A percentile compares a stretch with the other conserved stretches of the same genome.
Conservation (phyloP, 192 early-diverging fungal genomes). For the Chytriomyces confervae region DNA sequence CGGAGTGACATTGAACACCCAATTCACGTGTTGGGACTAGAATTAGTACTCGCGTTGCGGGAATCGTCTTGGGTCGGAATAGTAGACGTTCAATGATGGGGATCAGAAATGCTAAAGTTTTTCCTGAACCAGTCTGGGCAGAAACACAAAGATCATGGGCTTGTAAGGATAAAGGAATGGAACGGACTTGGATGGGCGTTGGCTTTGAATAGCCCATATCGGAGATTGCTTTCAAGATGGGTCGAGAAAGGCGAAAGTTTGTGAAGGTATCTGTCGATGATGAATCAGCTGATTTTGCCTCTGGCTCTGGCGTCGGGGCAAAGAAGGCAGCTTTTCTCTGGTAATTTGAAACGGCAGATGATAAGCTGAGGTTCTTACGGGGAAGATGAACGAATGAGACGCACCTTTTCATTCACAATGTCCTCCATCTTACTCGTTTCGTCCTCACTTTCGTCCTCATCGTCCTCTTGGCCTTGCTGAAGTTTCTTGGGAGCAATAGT, state of each 20-base stretch:
- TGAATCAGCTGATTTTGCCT: conserved; percentile 8
- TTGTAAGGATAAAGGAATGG: conserved; percentile 93
- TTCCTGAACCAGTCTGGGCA: conserved; percentile 98
- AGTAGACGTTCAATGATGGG: conserved; percentile 94
- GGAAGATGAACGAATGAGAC: conserved; percentile 6
- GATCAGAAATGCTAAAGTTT: conserved; percentile 96
- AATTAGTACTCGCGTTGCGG: conserved; percentile 86
- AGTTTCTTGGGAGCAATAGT: conserved; percentile 28
- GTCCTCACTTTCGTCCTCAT: conserved; percentile 4
- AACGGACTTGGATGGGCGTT: conserved; percentile 88
- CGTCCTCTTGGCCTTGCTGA: background rate
- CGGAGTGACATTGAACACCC: conserved; percentile 95
- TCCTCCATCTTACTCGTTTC: conserved; percentile 22
- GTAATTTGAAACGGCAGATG: background rate
- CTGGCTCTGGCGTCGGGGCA: conserved; percentile 39
- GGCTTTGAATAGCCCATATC: conserved; percentile 90
- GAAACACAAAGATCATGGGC: conserved; percentile 98
- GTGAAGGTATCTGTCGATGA: conserved; percentile 76
- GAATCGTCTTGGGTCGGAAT: conserved; percentile 79
- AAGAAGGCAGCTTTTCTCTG: conserved; percentile 59
- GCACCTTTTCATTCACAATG: conserved; percentile 35
- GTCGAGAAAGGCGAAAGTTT: conserved; percentile 90
- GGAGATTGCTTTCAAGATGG: conserved; percentile 89
- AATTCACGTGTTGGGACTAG: conserved; percentile 97
- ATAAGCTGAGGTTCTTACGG: background rate